Percentiles rank a stretch among this genome's conserved stretches.
Conservation (phyloP, 2,329 filamentous ascomycete genomes). For the Colletotrichum cereale region DNA sequence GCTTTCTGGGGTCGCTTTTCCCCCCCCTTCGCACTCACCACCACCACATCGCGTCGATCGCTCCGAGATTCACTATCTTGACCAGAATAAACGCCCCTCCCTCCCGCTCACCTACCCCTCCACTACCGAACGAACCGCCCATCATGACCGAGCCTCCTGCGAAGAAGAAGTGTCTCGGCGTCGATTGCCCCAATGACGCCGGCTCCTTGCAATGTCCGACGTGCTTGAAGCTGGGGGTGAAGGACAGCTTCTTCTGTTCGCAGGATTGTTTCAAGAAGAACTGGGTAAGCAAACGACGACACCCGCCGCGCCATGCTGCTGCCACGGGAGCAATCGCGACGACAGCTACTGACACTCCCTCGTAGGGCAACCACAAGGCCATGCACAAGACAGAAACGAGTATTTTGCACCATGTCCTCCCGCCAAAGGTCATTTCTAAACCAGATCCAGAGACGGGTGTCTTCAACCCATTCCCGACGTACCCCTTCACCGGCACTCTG, state of each 20-base stretch:
- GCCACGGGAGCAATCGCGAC: constrained; percentile 1
- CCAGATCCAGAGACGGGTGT: constrained; percentile 89
- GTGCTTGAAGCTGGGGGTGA: constrained; percentile 87
- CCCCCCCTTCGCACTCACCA: background rate
- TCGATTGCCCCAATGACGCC: constrained; percentile 88
- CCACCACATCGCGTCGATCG: background rate
- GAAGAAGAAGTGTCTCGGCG: constrained; percentile 81
- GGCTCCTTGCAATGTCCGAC: constrained; percentile 92
- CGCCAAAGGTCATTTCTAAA: constrained; percentile 89
- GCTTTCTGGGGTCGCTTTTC: background rate
- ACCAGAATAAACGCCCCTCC: background rate
- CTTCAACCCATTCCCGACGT: constrained; percentile 94
- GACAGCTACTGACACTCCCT: constrained; percentile 35
- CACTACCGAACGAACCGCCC: constrained; percentile 31
- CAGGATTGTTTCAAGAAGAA: constrained; percentile 99
- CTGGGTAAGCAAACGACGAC: constrained; percentile 76
- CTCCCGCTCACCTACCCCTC: background rate
- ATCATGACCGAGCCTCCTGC: constrained; percentile 64
- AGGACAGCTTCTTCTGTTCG: constrained; percentile 96
- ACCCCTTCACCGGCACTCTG: constrained; percentile 82
- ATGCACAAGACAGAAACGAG: constrained; percentile 85
- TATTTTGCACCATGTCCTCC: constrained; percentile 79
- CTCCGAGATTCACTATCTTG: background rate
- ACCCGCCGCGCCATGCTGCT: background rate
- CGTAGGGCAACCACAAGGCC: constrained; percentile 83